Evolutionary conservation across 345 rosid species (phyloP).

Genomic region (Nasturtium officinale): DNA sequence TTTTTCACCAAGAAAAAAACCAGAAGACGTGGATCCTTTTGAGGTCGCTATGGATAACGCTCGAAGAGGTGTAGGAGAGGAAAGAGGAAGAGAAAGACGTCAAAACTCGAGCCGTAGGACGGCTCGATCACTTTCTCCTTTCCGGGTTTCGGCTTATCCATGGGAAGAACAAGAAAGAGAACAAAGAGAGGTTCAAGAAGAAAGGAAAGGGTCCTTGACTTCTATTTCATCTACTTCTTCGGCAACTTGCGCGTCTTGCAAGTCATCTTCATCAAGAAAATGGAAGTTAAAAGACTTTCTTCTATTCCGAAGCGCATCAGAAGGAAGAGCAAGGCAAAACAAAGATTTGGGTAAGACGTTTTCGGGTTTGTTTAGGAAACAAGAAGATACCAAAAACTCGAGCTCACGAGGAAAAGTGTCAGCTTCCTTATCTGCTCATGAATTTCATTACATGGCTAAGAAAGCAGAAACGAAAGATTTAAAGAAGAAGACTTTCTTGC

Average conservation of each 20-base stretch:
- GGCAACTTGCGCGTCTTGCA: slow-evolving; percentile 29
- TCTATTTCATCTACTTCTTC: slow-evolving; percentile 44
- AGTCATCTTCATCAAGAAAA: slow-evolving; percentile 59
- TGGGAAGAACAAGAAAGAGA: slow-evolving; percentile 66
- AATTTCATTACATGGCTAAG: slow-evolving; percentile 74
- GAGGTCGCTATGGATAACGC: slow-evolving; percentile 47
- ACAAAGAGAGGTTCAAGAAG: slow-evolving; percentile 37
- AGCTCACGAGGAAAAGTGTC: slow-evolving; percentile 50
- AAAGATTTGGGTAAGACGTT: slow-evolving; percentile 59
- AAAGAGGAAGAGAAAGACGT: slow-evolving; percentile 61
- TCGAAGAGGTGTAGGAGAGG: slow-evolving; percentile 39
- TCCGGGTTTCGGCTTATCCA: slow-evolving; percentile 67
- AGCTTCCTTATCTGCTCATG: slow-evolving; percentile 70
- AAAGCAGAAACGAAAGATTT: slow-evolving; percentile 70
- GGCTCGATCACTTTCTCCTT: slow-evolving; percentile 76
- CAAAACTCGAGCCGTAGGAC: slow-evolving; percentile 53
- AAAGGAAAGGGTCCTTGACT: slow-evolving; percentile 31
- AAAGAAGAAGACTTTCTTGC: slow-evolving; percentile 90
- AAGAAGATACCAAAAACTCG: slow-evolving; percentile 57
- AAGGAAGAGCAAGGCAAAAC: slow-evolving; percentile 69
- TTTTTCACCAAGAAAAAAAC: slow-evolving; percentile 59
- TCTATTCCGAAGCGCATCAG: slow-evolving; percentile 88
- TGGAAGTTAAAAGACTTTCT: slow-evolving; percentile 82
- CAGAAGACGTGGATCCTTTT: slow-evolving; percentile 49
- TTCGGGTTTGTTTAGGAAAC: slow-evolving; percentile 53